Base-by-base conservation (phyloP, 2,329 filamentous ascomycete genomes). In the Pseudocercospora cruenta region DNA sequence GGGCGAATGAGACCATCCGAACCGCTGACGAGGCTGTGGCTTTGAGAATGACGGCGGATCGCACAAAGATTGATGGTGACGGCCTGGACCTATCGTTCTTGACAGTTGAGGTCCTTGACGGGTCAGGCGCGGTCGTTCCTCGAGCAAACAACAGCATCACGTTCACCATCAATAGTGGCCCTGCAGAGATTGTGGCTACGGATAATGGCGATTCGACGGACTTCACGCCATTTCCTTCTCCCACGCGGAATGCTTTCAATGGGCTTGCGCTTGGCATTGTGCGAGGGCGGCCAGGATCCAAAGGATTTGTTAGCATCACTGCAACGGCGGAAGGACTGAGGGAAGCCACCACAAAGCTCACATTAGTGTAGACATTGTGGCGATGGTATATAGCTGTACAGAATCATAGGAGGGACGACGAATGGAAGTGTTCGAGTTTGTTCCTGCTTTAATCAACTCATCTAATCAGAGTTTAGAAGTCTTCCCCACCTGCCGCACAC, bases 161-260 rank as follows among this genome's bases (percentile, higher is more conserved):
- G 0, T 86, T 86, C 67, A 78, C 79, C 0, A 67, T 84, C 4
- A 71, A 72, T 0, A 39, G n/a, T 28, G 83, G 81, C 0, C 22
- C 24, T 9, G 85, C 80, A 0, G 75, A 81, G 71, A 81, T 87
- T 51, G 78, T 84, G 1, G 74, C 82, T 0, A 86, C 84, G 0
- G 84, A 86, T 59, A 86, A 86, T 60, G 85, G 85, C 1, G 79
- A 85, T 62, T 81, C 81, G 4, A 74, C 79, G 1, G 82, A 85
- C 64, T 76, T 82, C 70, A 79, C 75, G 1, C 71, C 78, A 1
- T 85, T 85, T 69, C 78, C 80, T 1, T 51, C 51, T 4, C 21
- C 39, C 22, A 51, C n/a, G 6, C 51, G 66, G 43, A 60, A 65
- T 9, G 62, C 66, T n/a, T 67, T 62, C 47, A 65, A 51, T 21